Percentiles rank a stretch among this genome's conserved stretches.
These are phyloP conservation scores for Ophiostoma himal-ulmi DNA, from an alignment of 2,329 filamentous ascomycete species.

Conservation along the genomic window DNA sequence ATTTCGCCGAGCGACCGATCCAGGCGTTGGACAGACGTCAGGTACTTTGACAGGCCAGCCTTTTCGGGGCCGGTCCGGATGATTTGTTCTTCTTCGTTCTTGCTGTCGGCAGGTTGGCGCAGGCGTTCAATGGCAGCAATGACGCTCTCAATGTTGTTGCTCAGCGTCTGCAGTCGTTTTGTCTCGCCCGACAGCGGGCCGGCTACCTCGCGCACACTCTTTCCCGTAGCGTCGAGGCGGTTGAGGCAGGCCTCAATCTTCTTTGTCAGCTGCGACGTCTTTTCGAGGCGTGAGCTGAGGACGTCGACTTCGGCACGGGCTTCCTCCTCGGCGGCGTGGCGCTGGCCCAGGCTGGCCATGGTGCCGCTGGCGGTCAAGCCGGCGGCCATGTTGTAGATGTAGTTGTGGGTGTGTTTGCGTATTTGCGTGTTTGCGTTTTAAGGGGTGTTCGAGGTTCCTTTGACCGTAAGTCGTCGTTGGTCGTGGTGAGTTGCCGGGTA, in stretches of 20 bases:
- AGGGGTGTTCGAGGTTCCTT: not conserved
- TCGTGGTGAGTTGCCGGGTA: not conserved
- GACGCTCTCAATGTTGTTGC: conserved; percentile 80
- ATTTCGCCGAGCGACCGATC: conserved; percentile 79
- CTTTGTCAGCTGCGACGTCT: conserved; percentile 87
- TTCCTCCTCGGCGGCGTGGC: conserved; percentile 58
- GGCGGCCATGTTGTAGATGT: conserved; percentile 43
- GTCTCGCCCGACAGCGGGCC: conserved; percentile 92
- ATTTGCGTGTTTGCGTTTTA: not conserved
- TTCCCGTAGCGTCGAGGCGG: conserved; percentile 78
- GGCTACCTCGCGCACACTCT: conserved; percentile 85
- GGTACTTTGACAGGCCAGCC: conserved; percentile 74
- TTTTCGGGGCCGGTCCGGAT: conserved; percentile 82
- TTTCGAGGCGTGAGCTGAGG: conserved; percentile 70
- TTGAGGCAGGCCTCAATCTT: conserved; percentile 87
- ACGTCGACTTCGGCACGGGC: conserved; percentile 65
- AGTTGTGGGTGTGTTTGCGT: not conserved
- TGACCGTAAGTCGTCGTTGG: not conserved
- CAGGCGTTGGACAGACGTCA: conserved; percentile 82
- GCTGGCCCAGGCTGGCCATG: conserved; percentile 29
- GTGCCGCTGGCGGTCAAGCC: conserved; percentile 36
- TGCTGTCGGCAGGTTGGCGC: conserved; percentile 85
- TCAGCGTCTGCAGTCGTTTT: conserved; percentile 78
- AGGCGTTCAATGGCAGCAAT: conserved; percentile 82
- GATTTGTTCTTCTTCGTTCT: conserved; percentile 84